Evolutionary conservation across 768 basidiomycete species (phyloP), one percentile per base, ranked within the genome.

Genomic region (Boletus reticuloceps): DNA sequence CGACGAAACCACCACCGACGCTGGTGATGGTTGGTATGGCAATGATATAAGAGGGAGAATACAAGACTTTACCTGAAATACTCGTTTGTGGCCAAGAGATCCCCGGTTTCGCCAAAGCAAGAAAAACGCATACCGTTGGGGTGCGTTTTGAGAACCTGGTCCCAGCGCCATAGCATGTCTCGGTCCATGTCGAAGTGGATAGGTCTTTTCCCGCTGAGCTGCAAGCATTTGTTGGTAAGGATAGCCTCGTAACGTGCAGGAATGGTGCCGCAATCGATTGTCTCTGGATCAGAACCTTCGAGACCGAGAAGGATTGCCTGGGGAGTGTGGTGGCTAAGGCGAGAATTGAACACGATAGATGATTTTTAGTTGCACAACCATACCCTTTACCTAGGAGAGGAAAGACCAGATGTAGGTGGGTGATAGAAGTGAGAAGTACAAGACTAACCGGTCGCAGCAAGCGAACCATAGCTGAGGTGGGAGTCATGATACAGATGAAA

Each of bases 81-180:
- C 67, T 94, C 91, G 62, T 98, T 98, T 13, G 92, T 94, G 1
- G 95, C 95, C 54, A 98, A 75, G 56, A 98, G 73, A 58, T 91
- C 84, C 2, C 95, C 95, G n/a, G 88, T 77, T 44, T 80, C 77
- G 50, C 79, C 85, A 60, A 94, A 98, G 34, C 83, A 89, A 36
- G 86, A 86, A 69, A 98, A 98, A 10, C 93, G 81, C 84, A 98
- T 95, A 42, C 95, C 95, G 66, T 96, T 96, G 0, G 92, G 88
- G 66, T 92, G 90, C 0, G 90, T 91, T 69, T 87, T 88, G 27
- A 94, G 80, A n/a, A 94, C 88, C 49, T 89, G 84, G 63, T 93
- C 89, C 84, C 85, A 92, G 25, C 88, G 78, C 93, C 93, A 96
- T 22, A 94, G 74, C 91, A 98, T 92, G 68, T 98, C 96, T 27